Conservation (phyloP, 1,284 basidiomycete genomes). For the Fomes fomentarius region DNA sequence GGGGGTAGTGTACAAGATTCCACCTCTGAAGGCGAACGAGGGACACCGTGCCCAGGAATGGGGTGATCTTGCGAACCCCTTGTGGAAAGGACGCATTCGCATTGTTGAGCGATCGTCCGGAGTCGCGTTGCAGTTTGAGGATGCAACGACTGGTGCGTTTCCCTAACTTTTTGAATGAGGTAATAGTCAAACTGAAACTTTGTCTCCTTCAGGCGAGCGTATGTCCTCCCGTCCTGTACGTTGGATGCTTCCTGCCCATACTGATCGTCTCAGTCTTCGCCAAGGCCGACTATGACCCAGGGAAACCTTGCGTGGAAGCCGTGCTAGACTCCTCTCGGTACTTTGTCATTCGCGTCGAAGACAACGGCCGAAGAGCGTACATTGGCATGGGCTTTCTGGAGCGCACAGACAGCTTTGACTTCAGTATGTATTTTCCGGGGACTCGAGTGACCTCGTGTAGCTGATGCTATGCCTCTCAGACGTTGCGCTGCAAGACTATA, state of each 20-base stretch:
- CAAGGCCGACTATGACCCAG: constrained; percentile 83
- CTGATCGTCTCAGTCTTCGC: constrained; percentile 75
- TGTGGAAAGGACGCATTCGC: constrained; percentile 91
- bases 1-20: constrained; percentile 77
- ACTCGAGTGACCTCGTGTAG: neutral
- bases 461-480: constrained; percentile 48
- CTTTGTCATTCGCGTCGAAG: constrained; percentile 93
- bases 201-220: constrained; percentile 26
- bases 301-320: constrained; percentile 87
- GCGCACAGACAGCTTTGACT: constrained; percentile 91
- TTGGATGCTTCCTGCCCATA: neutral
- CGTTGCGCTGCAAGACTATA: constrained; percentile 94
- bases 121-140: constrained; percentile 73
- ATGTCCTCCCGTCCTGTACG: neutral
- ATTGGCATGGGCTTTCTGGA: constrained; percentile 95
- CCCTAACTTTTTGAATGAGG: neutral
- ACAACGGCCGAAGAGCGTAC: constrained; percentile 85
- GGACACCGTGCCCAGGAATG: constrained; percentile 86
- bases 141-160: constrained; percentile 68
- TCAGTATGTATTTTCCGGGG: constrained; percentile 60
- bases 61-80: constrained; percentile 78
- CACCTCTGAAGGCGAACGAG: constrained; percentile 81
- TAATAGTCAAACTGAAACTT: neutral
- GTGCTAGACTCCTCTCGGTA: constrained; percentile 96
- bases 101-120: constrained; percentile 75